A percentile compares a stretch with the other conserved stretches of the same genome.
These are phyloP conservation scores for Diaporthe australafricana DNA, from an alignment of 2,329 filamentous ascomycete genomes.

Conservation along the genomic window DNA sequence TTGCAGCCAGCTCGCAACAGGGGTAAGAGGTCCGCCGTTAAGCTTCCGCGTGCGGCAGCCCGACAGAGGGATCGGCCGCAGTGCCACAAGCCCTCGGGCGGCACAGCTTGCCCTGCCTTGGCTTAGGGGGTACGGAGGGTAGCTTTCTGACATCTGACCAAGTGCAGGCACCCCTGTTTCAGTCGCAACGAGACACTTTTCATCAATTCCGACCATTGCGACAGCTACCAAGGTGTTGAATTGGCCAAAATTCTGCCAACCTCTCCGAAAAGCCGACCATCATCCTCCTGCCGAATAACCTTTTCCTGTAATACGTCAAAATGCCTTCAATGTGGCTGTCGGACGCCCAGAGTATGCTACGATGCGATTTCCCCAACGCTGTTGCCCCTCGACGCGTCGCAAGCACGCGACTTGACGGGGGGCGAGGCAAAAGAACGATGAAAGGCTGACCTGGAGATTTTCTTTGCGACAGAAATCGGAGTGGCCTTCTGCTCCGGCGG, in stretches of 20 bases:
- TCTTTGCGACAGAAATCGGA: slow-evolving; percentile 79
- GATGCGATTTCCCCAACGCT: slow-evolving; percentile 39
- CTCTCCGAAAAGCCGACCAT: not conserved
- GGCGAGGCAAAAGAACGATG: not conserved
- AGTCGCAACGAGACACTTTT: slow-evolving; percentile 35
- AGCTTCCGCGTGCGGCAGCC: slow-evolving; percentile 6
- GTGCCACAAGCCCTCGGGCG: not conserved
- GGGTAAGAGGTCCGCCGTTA: not conserved
- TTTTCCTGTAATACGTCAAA: slow-evolving; percentile 44
- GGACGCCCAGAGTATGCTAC: slow-evolving; percentile 86
- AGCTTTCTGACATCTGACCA: slow-evolving; percentile 23
- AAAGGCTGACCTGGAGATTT: slow-evolving; percentile 47
- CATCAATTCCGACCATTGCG: slow-evolving; percentile 23
- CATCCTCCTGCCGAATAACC: not conserved
- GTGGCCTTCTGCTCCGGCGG: slow-evolving; percentile 98
- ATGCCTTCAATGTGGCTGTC: slow-evolving; percentile 97
- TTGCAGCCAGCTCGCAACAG: not conserved
- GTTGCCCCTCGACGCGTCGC: slow-evolving; percentile 3
- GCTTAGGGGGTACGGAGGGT: not conserved
- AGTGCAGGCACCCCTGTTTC: slow-evolving; percentile 33
- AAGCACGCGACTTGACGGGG: slow-evolving; percentile 15
- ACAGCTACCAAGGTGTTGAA: not conserved
- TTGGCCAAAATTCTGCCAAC: not conserved
- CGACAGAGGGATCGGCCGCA: slow-evolving; percentile 12
- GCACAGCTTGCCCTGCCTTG: slow-evolving; percentile 17